Percentiles rank a stretch among this genome's conserved stretches.
phyloP scores from a whole-genome alignment of 306 rosid genomes.

The Corylus americana region DNA sequence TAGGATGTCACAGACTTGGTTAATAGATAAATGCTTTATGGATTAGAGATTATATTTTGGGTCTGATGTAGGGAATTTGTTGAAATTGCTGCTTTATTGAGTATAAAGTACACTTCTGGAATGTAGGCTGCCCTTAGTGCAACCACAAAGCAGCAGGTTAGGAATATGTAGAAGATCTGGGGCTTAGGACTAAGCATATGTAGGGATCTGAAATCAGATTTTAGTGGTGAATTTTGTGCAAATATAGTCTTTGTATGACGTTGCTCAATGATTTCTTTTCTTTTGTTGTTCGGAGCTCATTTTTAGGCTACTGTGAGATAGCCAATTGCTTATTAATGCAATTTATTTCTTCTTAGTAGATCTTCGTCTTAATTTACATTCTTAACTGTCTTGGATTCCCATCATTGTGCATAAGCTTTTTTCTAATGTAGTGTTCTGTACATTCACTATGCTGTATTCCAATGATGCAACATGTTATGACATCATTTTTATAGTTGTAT shows the following conservation, averaged over 20 bases:
- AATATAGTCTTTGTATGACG: background rate
- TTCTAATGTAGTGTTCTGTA: background rate
- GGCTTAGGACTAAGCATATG: background rate
- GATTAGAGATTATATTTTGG: background rate
- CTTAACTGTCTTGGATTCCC: background rate
- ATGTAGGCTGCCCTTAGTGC: background rate
- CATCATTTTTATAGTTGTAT: background rate
- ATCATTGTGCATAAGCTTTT: background rate
- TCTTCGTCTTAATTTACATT: background rate
- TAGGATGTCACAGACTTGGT: background rate
- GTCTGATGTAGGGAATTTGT: background rate
- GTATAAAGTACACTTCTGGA: background rate
- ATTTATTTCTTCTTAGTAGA: background rate
- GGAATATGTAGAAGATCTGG: background rate
- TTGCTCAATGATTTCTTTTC: background rate
- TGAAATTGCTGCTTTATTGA: background rate
- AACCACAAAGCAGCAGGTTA: background rate
- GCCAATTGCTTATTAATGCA: background rate
- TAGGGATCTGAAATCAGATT: background rate
- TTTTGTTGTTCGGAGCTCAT: background rate
- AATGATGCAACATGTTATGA: background rate
- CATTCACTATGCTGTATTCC: background rate
- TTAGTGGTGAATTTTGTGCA: background rate
- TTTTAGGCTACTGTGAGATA: background rate
- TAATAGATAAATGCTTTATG: background rate